Base-by-base conservation (phyloP, 1,284 basidiomycete genomes). In the Fomitopsis pinicola region DNA sequence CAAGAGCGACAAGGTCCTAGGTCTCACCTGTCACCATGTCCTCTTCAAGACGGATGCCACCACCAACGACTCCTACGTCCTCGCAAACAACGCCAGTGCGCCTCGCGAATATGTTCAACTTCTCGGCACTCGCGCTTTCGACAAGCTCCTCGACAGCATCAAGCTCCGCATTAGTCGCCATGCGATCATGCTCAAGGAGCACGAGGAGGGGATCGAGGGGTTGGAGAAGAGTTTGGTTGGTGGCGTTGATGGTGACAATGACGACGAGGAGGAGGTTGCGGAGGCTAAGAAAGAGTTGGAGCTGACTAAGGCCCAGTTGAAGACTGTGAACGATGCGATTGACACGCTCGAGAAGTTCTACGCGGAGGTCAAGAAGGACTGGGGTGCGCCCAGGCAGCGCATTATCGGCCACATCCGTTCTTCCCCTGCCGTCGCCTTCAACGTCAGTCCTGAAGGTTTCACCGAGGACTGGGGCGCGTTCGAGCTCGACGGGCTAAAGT, bases 341-440 rank as follows among this genome's bases (percentile, higher is more conserved):
- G n/a, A 44, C 57, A 42, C 42, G 42, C 55, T 65, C 7, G 55
- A 61, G 17, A 10, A 64, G 42, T 62, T 72, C 58, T 50, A 64
- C 56, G 38, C n/a, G 17, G 33, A 66, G 26, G 59, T 68, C 57
- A 66, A 55, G 52, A 7, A 53, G 62, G 40, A 73, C 60, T 73
- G 70, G 72, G 63, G 42, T 0, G 60, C 64, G 46, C 58, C 42
- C 38, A 42, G 63, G 46, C 60, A 72, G 56, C 71, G 73, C 58
- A 64, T 73, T 59, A 46, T 78, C 26, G 75, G 75, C 53, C 66
- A 72, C 54, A 56, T 77, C 67, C 30, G 71, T 64, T 56, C 45
- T 63, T 69, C 73, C 60, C 72, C 75, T 36, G 58, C 75, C 58
- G 62, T 68, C 64, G 38, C 45, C 35, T 26, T 62, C 55, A 54